Conservation (phyloP, 2,329 filamentous ascomycete species). For the Fusarium devonianum region DNA sequence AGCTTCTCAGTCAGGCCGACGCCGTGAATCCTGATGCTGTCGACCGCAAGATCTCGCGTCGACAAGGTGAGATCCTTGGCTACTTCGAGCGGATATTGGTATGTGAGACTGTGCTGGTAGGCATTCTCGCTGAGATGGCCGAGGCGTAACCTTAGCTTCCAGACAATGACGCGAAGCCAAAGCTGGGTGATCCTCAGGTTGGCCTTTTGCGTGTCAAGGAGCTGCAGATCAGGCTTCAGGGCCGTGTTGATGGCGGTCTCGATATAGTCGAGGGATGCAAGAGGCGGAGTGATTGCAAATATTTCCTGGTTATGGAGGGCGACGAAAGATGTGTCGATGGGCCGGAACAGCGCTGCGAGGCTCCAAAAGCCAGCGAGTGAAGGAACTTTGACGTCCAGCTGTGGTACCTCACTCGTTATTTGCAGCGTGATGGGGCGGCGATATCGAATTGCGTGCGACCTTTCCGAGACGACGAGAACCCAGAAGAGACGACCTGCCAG, state of each 20-base stretch:
- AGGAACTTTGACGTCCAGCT: slow-evolving; percentile 41
- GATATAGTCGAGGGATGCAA: slow-evolving; percentile 46
- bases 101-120: slow-evolving; percentile 48
- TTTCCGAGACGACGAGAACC: slow-evolving; percentile 54
- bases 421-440: slow-evolving; percentile 53
- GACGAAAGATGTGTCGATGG: slow-evolving; percentile 53
- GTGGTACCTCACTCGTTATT: slow-evolving; percentile 48
- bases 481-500: slow-evolving; percentile 52
- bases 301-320: slow-evolving; percentile 51
- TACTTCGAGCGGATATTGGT: slow-evolving; percentile 53
- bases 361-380: slow-evolving; percentile 50
- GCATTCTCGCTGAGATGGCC: slow-evolving; percentile 50
- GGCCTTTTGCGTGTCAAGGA: slow-evolving; percentile 55
- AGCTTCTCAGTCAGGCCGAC: slow-evolving; percentile 57
- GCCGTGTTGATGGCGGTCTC: slow-evolving; percentile 49
- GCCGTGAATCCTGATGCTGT: slow-evolving; percentile 52
- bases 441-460: slow-evolving; percentile 55
- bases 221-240: slow-evolving; percentile 42
- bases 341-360: slow-evolving; percentile 51
- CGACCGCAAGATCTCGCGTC: slow-evolving; percentile 48
- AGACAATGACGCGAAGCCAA: slow-evolving; percentile 55
- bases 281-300: slow-evolving; percentile 42
- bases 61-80: slow-evolving; percentile 51
- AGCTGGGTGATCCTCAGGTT: slow-evolving; percentile 55
- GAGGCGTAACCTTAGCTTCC: slow-evolving; percentile 54